Conservation (phyloP, 805 yeast genomes). For the Sugiyamaella boreocaroliniensis region DNA sequence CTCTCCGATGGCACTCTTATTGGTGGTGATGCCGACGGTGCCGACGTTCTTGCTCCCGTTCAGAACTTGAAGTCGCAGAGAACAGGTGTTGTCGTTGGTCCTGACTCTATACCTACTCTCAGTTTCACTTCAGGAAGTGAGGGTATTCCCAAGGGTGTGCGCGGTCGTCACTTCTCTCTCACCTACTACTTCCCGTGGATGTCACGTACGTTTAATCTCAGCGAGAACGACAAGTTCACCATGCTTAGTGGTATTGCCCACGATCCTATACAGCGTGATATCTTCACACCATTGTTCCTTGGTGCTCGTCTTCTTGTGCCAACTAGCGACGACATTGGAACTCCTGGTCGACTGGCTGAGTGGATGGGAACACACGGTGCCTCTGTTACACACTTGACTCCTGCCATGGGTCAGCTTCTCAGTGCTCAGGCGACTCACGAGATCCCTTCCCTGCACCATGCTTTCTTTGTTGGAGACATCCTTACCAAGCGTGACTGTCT, state of each 20-base stretch:
- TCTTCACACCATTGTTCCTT: conserved; percentile 93
- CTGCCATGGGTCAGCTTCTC: conserved; percentile 97
- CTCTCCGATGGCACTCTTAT: conserved; percentile 64
- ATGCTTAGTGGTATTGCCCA: conserved; percentile 99
- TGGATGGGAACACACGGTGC: conserved; percentile 94
- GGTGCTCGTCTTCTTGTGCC: conserved; percentile 94
- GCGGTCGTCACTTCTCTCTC: conserved; percentile 93
- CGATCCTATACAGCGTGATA: conserved; percentile 98
- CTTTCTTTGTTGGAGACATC: conserved; percentile 97
- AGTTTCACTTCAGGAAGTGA: conserved; percentile 97
- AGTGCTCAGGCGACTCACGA: conserved; percentile 91
- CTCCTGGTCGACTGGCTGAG: conserved; percentile 94
- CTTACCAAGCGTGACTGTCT: conserved; percentile 95
- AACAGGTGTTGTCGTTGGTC: conserved; percentile 91
- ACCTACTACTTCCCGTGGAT: conserved; percentile 99
- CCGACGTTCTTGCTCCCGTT: conserved; percentile 48
- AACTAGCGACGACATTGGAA: conserved; percentile 94
- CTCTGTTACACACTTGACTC: conserved; percentile 94
- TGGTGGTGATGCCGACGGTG: conserved; percentile 38
- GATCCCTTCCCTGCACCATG: conserved; percentile 83
- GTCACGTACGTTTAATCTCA: conserved; percentile 75
- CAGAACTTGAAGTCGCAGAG: conserved; percentile 45
- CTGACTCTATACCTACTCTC: conserved; percentile 94
- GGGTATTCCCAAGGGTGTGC: conserved; percentile 97
- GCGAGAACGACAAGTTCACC: conserved; percentile 80